These are phyloP conservation scores for Physaria fendleri DNA, from an alignment of 345 rosid genomes.

Conservation along the genomic window DNA sequence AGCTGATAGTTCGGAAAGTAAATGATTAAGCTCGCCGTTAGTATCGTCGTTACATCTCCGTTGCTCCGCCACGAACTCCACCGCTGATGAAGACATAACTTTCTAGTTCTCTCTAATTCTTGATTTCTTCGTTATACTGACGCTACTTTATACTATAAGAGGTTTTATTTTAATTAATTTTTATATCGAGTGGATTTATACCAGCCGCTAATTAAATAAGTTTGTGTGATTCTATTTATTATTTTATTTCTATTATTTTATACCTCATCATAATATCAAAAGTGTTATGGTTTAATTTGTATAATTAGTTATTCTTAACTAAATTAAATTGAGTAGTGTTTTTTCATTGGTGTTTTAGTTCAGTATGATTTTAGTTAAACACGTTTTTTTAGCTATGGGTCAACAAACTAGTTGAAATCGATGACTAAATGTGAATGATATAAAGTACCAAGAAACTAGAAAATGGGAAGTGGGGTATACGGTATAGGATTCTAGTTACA, in stretches of 20 bases:
- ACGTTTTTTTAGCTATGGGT: neutral
- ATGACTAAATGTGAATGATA: neutral
- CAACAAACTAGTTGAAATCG: neutral
- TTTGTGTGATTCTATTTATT: neutral
- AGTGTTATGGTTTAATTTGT: too few species aligned
- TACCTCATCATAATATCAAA: neutral
- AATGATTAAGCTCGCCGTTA: constrained; percentile 29
- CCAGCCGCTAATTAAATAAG: too few species aligned
- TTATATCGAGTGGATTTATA: too few species aligned
- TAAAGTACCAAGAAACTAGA: neutral
- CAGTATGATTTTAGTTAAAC: neutral
- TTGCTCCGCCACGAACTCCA: constrained; percentile 34
- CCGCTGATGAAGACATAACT: constrained; percentile 34
- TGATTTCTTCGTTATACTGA: neutral
- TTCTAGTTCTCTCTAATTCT: neutral
- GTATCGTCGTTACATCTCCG: constrained; percentile 18
- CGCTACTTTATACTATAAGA: neutral
- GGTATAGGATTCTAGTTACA: constrained; percentile 9
- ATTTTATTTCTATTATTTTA: neutral
- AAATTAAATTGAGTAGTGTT: neutral
- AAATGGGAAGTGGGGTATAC: neutral
- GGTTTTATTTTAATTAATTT: neutral
- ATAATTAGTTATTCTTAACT: too few species aligned
- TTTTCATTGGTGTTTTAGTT: neutral
- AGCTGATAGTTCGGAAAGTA: constrained; percentile 35